Percentiles rank a stretch among this genome's conserved stretches.
Conservation (phyloP, 1,284 basidiomycete species). For the Exobasidium cylindrosporum region DNA sequence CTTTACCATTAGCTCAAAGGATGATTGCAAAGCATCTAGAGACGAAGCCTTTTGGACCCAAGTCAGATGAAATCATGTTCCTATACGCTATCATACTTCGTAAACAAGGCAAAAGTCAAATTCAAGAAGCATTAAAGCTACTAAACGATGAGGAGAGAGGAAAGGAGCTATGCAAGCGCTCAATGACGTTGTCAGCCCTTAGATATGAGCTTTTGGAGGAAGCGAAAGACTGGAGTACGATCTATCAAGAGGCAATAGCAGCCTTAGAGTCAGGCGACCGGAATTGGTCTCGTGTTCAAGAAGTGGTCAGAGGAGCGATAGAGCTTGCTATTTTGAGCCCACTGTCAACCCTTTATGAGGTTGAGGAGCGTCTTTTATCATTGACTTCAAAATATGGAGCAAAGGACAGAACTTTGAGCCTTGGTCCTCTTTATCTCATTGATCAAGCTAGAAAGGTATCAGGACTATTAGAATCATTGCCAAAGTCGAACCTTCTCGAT, state of each 20-base stretch:
- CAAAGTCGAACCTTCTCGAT: conserved; percentile 10
- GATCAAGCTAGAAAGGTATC: conserved; percentile 57
- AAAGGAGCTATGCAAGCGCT: conserved; percentile 66
- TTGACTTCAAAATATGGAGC: conserved; percentile 33
- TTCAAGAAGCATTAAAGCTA: conserved; percentile 64
- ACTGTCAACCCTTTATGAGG: not conserved
- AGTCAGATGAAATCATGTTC: conserved; percentile 71
- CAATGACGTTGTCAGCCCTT: conserved; percentile 65
- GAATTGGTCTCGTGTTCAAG: conserved; percentile 11
- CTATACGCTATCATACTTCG: conserved; percentile 70
- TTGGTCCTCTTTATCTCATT: conserved; percentile 57
- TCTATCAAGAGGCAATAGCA: conserved; percentile 67
- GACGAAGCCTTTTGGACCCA: conserved; percentile 69
- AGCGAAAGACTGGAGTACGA: conserved; percentile 56
- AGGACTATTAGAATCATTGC: conserved; percentile 25
- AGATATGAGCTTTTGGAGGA: conserved; percentile 37
- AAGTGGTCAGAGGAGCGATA: conserved; percentile 4
- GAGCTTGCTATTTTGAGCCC: conserved; percentile 10
- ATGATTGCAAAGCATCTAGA: conserved; percentile 67
- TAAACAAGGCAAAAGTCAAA: conserved; percentile 59
- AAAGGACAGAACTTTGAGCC: conserved; percentile 50
- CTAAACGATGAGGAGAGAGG: conserved; percentile 68
- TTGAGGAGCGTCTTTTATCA: not conserved
- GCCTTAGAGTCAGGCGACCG: conserved; percentile 55
- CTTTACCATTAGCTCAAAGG: conserved; percentile 63